Evolutionary conservation across 2,329 filamentous ascomycete species (phyloP).

Genomic region (Talaromyces sp.): DNA sequence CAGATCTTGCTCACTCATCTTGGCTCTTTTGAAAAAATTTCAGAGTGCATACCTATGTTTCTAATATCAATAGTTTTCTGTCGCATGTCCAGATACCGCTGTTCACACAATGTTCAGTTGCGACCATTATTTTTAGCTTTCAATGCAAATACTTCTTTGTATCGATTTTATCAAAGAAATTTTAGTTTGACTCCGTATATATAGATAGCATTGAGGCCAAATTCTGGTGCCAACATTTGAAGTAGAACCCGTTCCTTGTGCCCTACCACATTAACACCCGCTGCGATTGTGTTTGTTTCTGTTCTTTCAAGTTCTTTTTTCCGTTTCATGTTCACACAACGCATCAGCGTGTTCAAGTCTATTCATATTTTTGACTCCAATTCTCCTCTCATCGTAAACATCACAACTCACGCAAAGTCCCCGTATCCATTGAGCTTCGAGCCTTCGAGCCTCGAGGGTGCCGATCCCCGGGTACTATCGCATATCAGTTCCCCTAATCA

Average conservation of each 20-base stretch:
- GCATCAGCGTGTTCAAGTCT: no score
- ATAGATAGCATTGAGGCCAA: background rate
- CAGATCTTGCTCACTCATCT: constrained; percentile 2
- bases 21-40: constrained; percentile 7
- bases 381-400: no score
- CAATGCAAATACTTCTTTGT: constrained; percentile 31
- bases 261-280: no score
- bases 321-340: no score
- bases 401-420: background rate
- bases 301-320: no score
- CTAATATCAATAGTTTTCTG: constrained; percentile 28
- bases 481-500: constrained; percentile 29
- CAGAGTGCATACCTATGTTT: constrained; percentile 26
- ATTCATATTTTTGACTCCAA: background rate
- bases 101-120: constrained; percentile 24
- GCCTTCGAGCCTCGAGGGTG: background rate
- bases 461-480: constrained; percentile 9
- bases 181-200: background rate
- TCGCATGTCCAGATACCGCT: constrained; percentile 29
- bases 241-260: background rate
- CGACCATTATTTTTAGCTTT: constrained; percentile 25
- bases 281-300: no score
- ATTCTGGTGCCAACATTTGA: background rate
- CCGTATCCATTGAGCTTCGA: background rate
- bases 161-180: background rate